These are phyloP conservation scores for Debaryomyces maramus DNA, from an alignment of 805 yeast species.

Conservation along the genomic window DNA sequence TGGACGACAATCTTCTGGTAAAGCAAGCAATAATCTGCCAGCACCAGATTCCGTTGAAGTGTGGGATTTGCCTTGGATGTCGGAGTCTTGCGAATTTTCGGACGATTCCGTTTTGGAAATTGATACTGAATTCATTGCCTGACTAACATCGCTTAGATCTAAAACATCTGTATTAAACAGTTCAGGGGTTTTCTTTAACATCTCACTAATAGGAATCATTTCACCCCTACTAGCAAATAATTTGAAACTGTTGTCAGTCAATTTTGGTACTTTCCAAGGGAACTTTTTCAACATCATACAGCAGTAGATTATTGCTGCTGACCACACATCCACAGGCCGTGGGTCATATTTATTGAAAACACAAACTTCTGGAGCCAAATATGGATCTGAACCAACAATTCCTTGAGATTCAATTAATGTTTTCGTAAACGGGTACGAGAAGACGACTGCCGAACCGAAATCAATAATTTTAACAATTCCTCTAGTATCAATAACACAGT, in stretches of 20 bases:
- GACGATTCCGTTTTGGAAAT: conserved; percentile 17
- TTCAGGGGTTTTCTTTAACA: conserved; percentile 32
- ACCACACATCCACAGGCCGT: conserved; percentile 80
- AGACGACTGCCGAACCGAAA: conserved; percentile 82
- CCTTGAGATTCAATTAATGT: conserved; percentile 65
- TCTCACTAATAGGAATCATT: conserved; percentile 56
- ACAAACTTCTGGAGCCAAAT: conserved; percentile 80
- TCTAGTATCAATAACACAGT: conserved; percentile 72
- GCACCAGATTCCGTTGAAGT: conserved; percentile 72
- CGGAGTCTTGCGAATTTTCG: conserved; percentile 5
- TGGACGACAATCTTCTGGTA: conserved; percentile 68
- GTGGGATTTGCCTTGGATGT: conserved; percentile 43
- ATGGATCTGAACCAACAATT: conserved; percentile 84
- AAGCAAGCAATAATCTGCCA: conserved; percentile 64
- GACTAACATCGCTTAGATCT: conserved; percentile 18
- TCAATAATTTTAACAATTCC: conserved; percentile 80
- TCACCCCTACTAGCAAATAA: conserved; percentile 59
- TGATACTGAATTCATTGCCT: conserved; percentile 18
- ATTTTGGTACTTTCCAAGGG: conserved; percentile 84
- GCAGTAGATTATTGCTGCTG: conserved; percentile 79
- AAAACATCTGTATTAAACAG: conserved; percentile 23
- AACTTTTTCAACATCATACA: conserved; percentile 83
- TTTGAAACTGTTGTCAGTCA: conserved; percentile 67
- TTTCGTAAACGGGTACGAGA: conserved; percentile 71
- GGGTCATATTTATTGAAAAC: conserved; percentile 65